Conservation (phyloP, 345 rosid genomes). For the Citrus unshiu region DNA sequence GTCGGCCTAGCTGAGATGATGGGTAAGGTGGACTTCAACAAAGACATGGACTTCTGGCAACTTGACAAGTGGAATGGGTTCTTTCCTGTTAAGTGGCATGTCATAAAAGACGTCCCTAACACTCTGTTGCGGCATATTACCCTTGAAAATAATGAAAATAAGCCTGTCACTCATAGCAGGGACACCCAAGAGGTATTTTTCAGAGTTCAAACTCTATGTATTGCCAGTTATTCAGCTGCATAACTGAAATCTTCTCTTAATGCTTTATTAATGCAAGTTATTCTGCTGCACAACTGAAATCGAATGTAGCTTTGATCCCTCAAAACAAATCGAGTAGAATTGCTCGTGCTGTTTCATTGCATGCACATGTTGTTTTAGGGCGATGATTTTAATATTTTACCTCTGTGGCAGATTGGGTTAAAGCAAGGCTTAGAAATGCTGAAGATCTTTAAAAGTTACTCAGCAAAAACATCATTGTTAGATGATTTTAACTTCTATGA, state of each 20-base stretch:
- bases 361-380: background rate
- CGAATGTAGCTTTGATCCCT: background rate
- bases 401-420: constrained; percentile 40
- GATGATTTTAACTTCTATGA: constrained; percentile 75
- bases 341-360: background rate
- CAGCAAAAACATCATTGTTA: constrained; percentile 45
- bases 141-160: constrained; percentile 65
- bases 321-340: background rate
- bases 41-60: constrained; percentile 82
- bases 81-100: constrained; percentile 75
- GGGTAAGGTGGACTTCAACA: constrained; percentile 64
- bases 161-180: constrained; percentile 63
- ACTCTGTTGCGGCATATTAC: constrained; percentile 54
- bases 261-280: background rate
- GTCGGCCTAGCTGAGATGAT: constrained; percentile 83
- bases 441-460: constrained; percentile 50
- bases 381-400: background rate
- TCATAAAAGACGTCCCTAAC: constrained; percentile 71
- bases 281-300: background rate
- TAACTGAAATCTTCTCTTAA: background rate
- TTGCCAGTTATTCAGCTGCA: background rate
- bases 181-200: constrained; percentile 72
- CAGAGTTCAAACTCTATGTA: background rate
- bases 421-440: constrained; percentile 71
- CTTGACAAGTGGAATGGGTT: constrained; percentile 81